Conservation (phyloP, 257 asterid species). For the Nicotiana otophora region DNA sequence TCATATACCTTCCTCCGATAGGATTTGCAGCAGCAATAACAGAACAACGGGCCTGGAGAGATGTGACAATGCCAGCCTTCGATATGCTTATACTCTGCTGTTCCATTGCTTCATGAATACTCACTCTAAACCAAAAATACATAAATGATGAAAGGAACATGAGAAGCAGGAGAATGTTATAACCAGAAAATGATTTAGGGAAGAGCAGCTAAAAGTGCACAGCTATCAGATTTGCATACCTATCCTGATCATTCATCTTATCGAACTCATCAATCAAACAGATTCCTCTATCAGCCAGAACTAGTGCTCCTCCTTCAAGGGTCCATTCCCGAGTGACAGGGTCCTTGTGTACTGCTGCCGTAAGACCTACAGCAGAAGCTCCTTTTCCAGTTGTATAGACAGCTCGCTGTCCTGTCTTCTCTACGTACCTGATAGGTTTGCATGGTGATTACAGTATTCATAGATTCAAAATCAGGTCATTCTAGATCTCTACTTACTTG, state of each 20-base stretch:
- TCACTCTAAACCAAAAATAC: conserved; percentile 54
- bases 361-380: conserved; percentile 99
- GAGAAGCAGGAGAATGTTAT: background rate
- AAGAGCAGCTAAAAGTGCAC: conserved; percentile 2
- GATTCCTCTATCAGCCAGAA: conserved; percentile 97
- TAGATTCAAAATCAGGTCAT: conserved; percentile 10
- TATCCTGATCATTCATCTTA: conserved; percentile 98
- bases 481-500: conserved; percentile 47
- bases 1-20: conserved; percentile 83
- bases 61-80: conserved; percentile 97
- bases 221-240: conserved; percentile 35
- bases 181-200: conserved; percentile 15
- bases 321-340: conserved; percentile 99
- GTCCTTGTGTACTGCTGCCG: conserved; percentile 99
- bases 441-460: conserved; percentile 11
- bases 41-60: conserved; percentile 98
- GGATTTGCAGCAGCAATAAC: conserved; percentile 99
- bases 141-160: background rate
- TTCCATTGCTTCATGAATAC: conserved; percentile 99
- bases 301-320: conserved; percentile 99
- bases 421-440: conserved; percentile 56
- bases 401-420: conserved; percentile 95
- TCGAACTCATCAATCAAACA: conserved; percentile 98
- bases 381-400: conserved; percentile 99
- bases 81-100: conserved; percentile 99